Conservation (phyloP, 163 green algal species). For the Trebouxiophyceae sp. region DNA sequence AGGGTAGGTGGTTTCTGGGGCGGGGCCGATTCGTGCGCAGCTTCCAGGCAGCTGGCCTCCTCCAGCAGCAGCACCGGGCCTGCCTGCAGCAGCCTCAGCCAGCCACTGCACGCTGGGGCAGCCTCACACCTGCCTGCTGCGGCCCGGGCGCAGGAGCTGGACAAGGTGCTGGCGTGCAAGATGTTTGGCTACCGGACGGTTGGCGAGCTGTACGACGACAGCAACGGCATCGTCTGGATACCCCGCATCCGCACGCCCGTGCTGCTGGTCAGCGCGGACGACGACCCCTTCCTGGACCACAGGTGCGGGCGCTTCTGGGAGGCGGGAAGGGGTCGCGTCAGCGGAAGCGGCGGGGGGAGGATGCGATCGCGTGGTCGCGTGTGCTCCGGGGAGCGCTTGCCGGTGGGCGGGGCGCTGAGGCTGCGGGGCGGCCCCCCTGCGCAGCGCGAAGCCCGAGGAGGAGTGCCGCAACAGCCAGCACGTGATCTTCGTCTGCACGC, state of each 20-base stretch:
- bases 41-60: no score
- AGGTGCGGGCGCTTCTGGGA: conserved; percentile 28
- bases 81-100: no score
- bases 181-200: conserved; percentile 24
- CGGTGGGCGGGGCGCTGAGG: neutral
- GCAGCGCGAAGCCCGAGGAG: conserved; percentile 3
- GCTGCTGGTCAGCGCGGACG: conserved; percentile 46
- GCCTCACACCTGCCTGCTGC: no score
- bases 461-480: conserved; percentile 12
- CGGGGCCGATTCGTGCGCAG: no score
- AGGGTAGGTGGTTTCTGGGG: no score
- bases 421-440: neutral
- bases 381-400: neutral
- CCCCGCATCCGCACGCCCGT: conserved; percentile 55
- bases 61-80: no score
- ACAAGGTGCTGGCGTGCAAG: neutral
- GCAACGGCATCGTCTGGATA: conserved; percentile 40
- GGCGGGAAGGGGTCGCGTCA: conserved; percentile 29
- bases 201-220: conserved; percentile 44
- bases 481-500: conserved; percentile 10
- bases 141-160: neutral
- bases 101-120: no score
- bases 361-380: neutral
- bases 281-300: conserved; percentile 64
- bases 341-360: conserved; percentile 10